These are phyloP conservation scores for Tetrapisispora pingtungensis DNA, from an alignment of 805 yeast species.

Conservation along the genomic window DNA sequence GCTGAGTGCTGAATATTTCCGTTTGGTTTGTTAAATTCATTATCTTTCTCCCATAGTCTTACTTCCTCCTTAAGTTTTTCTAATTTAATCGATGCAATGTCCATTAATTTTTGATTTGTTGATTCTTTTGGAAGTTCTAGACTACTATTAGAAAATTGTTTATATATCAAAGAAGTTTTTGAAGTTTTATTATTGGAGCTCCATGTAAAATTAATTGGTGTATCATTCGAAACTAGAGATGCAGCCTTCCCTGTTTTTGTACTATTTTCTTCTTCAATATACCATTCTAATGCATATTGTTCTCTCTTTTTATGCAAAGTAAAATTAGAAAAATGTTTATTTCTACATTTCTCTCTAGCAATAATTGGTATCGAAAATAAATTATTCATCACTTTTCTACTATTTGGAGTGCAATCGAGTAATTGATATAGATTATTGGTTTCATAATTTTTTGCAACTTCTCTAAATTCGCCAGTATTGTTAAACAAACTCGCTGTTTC, in stretches of 20 bases:
- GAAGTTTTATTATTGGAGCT: conserved; percentile 12
- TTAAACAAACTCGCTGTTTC: neutral
- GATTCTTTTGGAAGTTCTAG: conserved; percentile 3
- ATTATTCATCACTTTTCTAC: conserved; percentile 19
- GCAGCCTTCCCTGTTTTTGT: neutral
- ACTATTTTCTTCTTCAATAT: conserved; percentile 12
- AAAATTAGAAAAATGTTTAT: neutral
- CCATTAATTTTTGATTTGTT: conserved; percentile 12
- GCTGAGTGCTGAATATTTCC: neutral
- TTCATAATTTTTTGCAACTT: neutral
- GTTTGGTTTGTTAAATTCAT: neutral
- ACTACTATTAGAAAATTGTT: neutral
- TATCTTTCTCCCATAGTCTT: conserved; percentile 1
- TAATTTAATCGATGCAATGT: conserved; percentile 6
- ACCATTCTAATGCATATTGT: conserved; percentile 15
- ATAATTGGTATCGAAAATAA: conserved; percentile 6
- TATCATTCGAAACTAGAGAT: conserved; percentile 13
- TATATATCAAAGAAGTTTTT: neutral
- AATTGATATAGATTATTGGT: conserved; percentile 12
- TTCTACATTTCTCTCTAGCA: neutral
- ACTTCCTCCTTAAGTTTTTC: neutral
- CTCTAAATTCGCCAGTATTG: neutral
- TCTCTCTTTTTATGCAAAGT: neutral
- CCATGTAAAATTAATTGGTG: conserved; percentile 26
- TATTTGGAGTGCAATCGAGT: conserved; percentile 16